Evolutionary conservation across 73 alveolate species (phyloP), one percentile per base, ranked within the genome.

Genomic region (Paramecium octaurelia): DNA sequence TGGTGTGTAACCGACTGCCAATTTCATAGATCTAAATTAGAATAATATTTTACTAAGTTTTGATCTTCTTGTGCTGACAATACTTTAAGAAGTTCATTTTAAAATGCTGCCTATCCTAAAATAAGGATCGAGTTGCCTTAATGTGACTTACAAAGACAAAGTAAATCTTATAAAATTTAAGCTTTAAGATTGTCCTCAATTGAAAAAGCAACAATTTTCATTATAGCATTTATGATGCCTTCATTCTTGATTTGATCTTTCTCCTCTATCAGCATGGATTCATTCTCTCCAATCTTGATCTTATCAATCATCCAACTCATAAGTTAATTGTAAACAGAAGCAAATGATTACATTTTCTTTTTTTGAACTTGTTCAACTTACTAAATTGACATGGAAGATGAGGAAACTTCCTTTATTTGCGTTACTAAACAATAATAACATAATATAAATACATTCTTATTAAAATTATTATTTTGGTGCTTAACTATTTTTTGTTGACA

Each of bases 291-390:
- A 44, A 80, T 23, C 12, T 24, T 24, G 5, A 44, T 12, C 20
- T 80, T 80, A 80, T 46, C 91, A n/a, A 80, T 23, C 43, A 80
- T 23, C 70, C 70, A 80, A 31, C 91, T 58, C 73, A 80, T 42
- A 10, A 80, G 43, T 48, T 27, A 29, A 44, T 44, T 80, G 24
- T 80, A 80, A 31, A 43, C 48, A 23, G 91, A 80, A 43, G 46
- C 18, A 23, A 80, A 48, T 31, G 91, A 80, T 44, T 80, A 9
- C 7, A 73, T 16, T 36, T 23, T 73, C 21, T 73, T 73, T n/a
- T 36, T 73, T 16, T 20, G 11, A 54, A 54, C 31, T 6, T 54
- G 5, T 64, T 64, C 84, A 31, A 64, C 24, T 18, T 64, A 59
- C 6, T 24, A 21, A 8, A 59, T 18, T 0, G 77, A 59, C 77